Percentiles rank a stretch among this genome's conserved stretches.
These are phyloP conservation scores for Prunus yedoensis DNA, from an alignment of 331 rosid genomes.

Conservation along the genomic window DNA sequence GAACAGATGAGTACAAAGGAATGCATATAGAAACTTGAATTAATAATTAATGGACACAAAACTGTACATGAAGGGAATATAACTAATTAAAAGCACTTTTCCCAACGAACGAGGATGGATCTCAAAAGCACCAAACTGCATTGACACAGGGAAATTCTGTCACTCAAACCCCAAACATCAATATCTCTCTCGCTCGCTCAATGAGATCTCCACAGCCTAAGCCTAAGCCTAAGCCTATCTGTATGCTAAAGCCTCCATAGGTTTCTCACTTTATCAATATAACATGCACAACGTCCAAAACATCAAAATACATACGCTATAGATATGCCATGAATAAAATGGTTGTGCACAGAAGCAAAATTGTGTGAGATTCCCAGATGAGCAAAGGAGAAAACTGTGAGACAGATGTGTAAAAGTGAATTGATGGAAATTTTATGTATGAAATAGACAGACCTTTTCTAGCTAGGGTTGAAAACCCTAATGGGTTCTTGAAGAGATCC, in stretches of 20 bases:
- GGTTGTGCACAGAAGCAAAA: not conserved
- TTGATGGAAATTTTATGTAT: not conserved
- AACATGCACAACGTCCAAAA: slow-evolving; percentile 15
- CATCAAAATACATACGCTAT: not conserved
- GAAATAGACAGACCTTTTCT: slow-evolving; percentile 16
- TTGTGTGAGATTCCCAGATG: slow-evolving; percentile 1
- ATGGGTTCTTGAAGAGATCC: not conserved
- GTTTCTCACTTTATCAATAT: not conserved
- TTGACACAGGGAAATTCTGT: slow-evolving; percentile 7
- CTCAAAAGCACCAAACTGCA: slow-evolving; percentile 19
- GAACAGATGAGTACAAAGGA: slow-evolving; percentile 2
- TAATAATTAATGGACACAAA: not conserved
- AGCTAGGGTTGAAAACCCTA: slow-evolving; percentile 22
- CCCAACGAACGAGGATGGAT: slow-evolving; percentile 20
- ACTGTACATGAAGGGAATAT: not conserved
- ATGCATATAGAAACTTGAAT: not conserved
- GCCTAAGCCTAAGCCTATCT: not conserved
- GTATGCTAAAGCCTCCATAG: too few relatives aligned
- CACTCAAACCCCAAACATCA: slow-evolving; percentile 1
- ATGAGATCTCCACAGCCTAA: not conserved
- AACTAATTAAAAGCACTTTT: not conserved
- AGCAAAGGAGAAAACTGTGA: not conserved
- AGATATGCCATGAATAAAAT: not conserved
- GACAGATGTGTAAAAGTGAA: not conserved
- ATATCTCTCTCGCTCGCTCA: not conserved